Evolutionary conservation across 2,329 filamentous ascomycete genomes (phyloP), one percentile per base, ranked within the genome.

Genomic region (Sphaceloma murrayae): DNA sequence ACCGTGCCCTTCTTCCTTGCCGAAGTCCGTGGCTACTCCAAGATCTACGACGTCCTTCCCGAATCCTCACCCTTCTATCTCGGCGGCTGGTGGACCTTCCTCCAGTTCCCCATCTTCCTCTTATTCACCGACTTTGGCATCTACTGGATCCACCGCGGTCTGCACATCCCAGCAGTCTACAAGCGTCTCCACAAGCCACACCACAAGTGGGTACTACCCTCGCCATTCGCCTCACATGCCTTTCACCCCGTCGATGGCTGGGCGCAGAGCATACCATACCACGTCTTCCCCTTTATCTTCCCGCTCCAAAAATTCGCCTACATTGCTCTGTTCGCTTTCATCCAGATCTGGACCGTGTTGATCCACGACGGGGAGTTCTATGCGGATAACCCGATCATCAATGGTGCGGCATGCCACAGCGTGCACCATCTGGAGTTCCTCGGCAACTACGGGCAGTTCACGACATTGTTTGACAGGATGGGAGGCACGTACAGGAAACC

Each of bases 181-280:
- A 93, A 88, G 70, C 71, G 72, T 53, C 73, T 95, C 39, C 89
- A 96, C 76, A 96, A 96, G 77, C 82, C 87, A 53, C 89, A 96
- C 67, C 89, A 96, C 78, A 95, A 94, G 71, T 96, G 89, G 89
- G 95, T 96, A 66, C 93, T 95, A 85, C 89, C 89, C 2, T 94
- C 86, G 2, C 89, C 89, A 0, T 95, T 78, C 62, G 88, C 89
- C 31, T 87, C 82, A 54, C 84, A 94, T 60, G 89, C 89, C 47
- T 96, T 96, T 75, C 87, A 96, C 69, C 88, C 89, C 1, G 62
- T 95, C 43, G 89, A 96, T 59, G 89, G 89, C 58, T 95, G 82
- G 66, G 74, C 79, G 8, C 89, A 96, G 69, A 84, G 82, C 49
- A 62, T 94, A 34, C 89, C 89, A 1, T 96, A 96, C 68, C 89